phyloP scores from a whole-genome alignment of 495 filamentous ascomycete genomes.

The Emericellopsis terricola region DNA sequence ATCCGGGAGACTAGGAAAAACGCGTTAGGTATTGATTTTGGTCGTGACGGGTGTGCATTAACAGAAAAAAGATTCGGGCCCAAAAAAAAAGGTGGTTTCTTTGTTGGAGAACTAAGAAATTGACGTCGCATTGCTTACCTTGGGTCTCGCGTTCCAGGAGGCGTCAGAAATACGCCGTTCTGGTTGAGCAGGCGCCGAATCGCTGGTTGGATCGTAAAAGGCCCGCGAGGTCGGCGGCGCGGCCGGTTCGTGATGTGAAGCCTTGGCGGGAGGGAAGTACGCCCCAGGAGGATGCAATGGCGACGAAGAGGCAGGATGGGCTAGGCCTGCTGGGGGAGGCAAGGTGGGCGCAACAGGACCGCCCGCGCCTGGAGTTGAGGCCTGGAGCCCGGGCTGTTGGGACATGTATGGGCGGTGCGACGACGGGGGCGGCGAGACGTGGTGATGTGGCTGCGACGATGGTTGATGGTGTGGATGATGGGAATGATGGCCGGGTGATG shows the following conservation, averaged over 20 bases:
- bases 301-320: neutral
- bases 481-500: no score
- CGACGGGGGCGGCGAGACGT: constrained; percentile 1
- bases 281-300: constrained; percentile 3
- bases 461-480: constrained; percentile 6
- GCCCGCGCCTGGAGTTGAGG: neutral
- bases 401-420: constrained; percentile 1
- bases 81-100: constrained; percentile 2
- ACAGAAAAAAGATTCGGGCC: no score
- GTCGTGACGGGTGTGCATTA: no score
- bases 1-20: no score
- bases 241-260: neutral
- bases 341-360: neutral
- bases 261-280: constrained; percentile 4
- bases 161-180: constrained; percentile 24
- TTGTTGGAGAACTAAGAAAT: no score
- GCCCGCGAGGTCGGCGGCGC: constrained; percentile 14
- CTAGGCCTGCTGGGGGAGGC: neutral
- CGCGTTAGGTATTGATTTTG: no score
- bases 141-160: constrained; percentile 20
- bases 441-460: constrained; percentile 2
- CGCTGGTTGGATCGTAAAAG: constrained; percentile 39
- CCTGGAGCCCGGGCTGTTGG: neutral
- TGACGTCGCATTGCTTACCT: constrained; percentile 14
- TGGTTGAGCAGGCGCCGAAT: no score